These are phyloP conservation scores for Xylariaceae sp. DNA, from an alignment of 2,329 filamentous ascomycete species.

Conservation along the genomic window DNA sequence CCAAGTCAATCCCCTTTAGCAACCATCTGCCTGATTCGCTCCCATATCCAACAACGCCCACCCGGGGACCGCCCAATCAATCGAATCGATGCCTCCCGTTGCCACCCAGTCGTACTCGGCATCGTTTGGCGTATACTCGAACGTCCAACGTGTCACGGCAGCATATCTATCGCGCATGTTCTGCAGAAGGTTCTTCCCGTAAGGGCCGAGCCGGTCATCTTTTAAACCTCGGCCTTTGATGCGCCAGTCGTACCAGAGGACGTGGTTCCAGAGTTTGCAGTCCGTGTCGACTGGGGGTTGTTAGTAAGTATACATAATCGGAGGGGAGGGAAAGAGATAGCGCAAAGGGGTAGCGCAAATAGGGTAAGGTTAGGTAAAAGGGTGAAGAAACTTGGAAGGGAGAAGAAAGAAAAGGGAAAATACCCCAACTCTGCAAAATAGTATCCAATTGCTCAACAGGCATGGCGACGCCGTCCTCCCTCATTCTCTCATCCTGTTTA, in stretches of 20 bases:
- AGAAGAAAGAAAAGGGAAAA: no score
- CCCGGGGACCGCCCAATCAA: neutral
- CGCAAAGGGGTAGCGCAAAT: no score
- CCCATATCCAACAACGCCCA: constrained; percentile 1
- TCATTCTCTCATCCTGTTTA: constrained; percentile 3
- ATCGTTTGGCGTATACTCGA: constrained; percentile 12
- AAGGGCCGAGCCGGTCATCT: constrained; percentile 3
- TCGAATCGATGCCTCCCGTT: neutral
- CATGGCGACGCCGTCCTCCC: constrained; percentile 1
- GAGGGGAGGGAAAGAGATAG: no score
- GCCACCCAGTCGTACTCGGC: constrained; percentile 10
- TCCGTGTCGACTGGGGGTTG: neutral
- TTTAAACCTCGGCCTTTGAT: constrained; percentile 12
- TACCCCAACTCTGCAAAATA: constrained; percentile 6
- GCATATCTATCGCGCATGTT: neutral
- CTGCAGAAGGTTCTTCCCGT: neutral
- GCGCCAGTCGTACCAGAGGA: neutral
- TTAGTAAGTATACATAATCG: no score
- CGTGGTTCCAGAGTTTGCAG: constrained; percentile 2
- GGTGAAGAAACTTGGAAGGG: no score
- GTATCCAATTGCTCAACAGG: neutral
- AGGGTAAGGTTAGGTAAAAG: no score
- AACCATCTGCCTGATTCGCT: neutral
- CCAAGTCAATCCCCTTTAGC: neutral
- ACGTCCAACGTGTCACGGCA: constrained; percentile 10